Evolutionary conservation across 148 eudicot species (phyloP), one percentile per base, ranked within the genome.

Genomic region (Arctostaphylos glauca): DNA sequence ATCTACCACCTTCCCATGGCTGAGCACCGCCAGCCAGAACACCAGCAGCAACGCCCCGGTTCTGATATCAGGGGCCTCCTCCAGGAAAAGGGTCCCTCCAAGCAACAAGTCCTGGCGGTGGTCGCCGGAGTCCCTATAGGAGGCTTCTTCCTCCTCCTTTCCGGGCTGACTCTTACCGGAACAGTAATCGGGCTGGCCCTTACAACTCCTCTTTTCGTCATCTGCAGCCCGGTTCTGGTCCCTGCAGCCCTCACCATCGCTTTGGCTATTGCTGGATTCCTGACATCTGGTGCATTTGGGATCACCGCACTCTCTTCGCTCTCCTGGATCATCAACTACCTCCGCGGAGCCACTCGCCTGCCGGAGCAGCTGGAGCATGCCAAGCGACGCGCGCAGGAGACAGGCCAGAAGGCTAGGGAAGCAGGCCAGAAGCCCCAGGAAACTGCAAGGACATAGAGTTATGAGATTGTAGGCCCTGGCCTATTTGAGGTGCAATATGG

Each of bases 221-320:
- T 93, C 58, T 93, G 89, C 77, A 91, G 97, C 87, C 97, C 97
- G 3, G 81, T 93, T 10, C 80, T 93, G 18, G 88, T 93, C 75
- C 97, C 97, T 3, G 95, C 97, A 0, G 83, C 77, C 0, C 52
- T 93, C 19, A 50, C 82, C 18, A 62, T 88, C 48, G 93, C 82
- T 43, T 75, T 90, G 23, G 90, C 92, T 3, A 84, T 92, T 1
- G 60, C 83, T 2, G 97, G 93, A 5, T 91, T 93, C 79, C 49
- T 91, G 75, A 77, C 89, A 0, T 88, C 95, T 0, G 97, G 97
- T 0, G 91, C 87, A 0, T 90, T 91, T 8, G 97, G 97, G 81
- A 72, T 93, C 18, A 87, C 86, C 0, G 95, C 88, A 0, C 76
- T 92, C 5, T 91, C 95, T 9, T 92, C 95, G 0, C 62, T 92